These are phyloP conservation scores for Komagataella populi DNA, from an alignment of 805 yeast species.

Conservation along the genomic window DNA sequence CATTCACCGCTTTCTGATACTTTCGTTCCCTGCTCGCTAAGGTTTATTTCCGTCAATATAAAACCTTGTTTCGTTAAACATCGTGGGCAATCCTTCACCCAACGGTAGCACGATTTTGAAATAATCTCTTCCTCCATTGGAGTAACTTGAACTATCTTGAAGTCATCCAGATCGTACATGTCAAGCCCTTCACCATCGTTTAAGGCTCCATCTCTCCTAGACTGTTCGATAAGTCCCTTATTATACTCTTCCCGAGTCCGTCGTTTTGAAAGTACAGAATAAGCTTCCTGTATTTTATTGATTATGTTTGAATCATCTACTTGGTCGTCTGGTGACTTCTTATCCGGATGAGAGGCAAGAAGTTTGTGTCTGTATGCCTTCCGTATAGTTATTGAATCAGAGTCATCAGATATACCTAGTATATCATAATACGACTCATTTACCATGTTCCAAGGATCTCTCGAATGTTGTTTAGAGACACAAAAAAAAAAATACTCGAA, in stretches of 20 bases:
- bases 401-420: conserved; percentile 33
- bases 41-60: conserved; percentile 42
- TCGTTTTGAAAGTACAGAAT: conserved; percentile 33
- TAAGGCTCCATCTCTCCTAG: conserved; percentile 10
- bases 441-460: background rate
- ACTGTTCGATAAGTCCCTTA: conserved; percentile 19
- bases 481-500: too few species aligned
- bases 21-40: conserved; percentile 35
- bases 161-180: conserved; percentile 48
- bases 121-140: conserved; percentile 15
- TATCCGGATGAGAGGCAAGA: conserved; percentile 71
- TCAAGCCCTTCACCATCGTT: conserved; percentile 62
- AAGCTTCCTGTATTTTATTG: conserved; percentile 49
- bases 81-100: conserved; percentile 51
- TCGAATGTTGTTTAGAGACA: too few species aligned
- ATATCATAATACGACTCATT: conserved; percentile 34
- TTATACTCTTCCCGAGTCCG: conserved; percentile 37
- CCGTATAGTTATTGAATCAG: conserved; percentile 29
- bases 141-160: conserved; percentile 21
- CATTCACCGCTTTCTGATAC: conserved; percentile 27
- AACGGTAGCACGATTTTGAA: conserved; percentile 8
- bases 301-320: conserved; percentile 11
- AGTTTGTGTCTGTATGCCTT: conserved; percentile 51
- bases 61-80: conserved; percentile 44
- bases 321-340: conserved; percentile 15